Evolutionary conservation across 768 basidiomycete genomes (phyloP).

Genomic region (Steccherinum ochraceum): DNA sequence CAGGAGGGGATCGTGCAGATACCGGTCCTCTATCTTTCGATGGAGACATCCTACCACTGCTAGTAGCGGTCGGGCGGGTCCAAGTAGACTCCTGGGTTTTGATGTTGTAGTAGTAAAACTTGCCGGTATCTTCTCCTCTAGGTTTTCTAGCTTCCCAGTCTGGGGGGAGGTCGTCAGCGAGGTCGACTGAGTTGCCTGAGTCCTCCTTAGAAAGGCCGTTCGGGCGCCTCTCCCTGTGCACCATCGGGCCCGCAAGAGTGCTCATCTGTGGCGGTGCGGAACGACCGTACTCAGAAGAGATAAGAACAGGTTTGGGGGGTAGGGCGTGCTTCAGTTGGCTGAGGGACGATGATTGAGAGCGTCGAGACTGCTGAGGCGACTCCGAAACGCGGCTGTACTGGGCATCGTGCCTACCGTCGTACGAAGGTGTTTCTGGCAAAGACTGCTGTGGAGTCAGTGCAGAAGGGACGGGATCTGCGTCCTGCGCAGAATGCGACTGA

Average conservation of each 20-base stretch:
- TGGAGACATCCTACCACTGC: constrained; percentile 19
- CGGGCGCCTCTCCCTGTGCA: constrained; percentile 39
- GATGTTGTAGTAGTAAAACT: constrained; percentile 49
- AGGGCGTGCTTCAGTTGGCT: constrained; percentile 57
- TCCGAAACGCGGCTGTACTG: constrained; percentile 14
- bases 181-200: constrained; percentile 19
- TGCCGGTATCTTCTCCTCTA: not conserved
- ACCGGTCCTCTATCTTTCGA: constrained; percentile 14
- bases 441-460: not conserved
- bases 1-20: constrained; percentile 16
- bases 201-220: constrained; percentile 21
- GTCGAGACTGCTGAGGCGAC: constrained; percentile 19
- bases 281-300: constrained; percentile 37
- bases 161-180: constrained; percentile 37
- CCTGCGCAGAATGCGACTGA: constrained; percentile 29
- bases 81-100: constrained; percentile 54
- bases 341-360: constrained; percentile 20
- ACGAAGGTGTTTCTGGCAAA: constrained; percentile 3
- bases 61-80: constrained; percentile 37
- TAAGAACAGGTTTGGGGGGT: constrained; percentile 57
- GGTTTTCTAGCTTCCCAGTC: constrained; percentile 49
- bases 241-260: constrained; percentile 59
- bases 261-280: constrained; percentile 53
- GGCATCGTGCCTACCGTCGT: constrained; percentile 14
- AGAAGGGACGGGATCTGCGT: constrained; percentile 13